phyloP scores from a whole-genome alignment of 2,329 filamentous ascomycete genomes.

The Helotiales sp. region DNA sequence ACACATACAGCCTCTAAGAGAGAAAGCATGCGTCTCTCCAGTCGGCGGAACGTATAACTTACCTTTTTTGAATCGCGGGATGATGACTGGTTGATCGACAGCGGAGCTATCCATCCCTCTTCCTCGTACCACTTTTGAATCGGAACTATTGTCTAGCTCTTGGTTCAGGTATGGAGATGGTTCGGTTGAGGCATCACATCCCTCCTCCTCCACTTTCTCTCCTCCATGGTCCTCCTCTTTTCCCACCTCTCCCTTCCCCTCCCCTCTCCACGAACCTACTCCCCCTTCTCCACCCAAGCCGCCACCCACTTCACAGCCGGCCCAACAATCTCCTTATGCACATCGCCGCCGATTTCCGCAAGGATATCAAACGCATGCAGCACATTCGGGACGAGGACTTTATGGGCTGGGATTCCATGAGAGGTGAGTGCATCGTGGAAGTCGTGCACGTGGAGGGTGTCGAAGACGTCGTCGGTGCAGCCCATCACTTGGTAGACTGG shows the following conservation, averaged over 20 bases:
- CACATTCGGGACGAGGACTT: slow-evolving; percentile 13
- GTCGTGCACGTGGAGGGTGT: slow-evolving; percentile 11
- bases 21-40: background rate
- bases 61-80: background rate
- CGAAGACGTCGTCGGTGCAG: slow-evolving; percentile 27
- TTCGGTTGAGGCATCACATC: background rate
- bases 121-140: background rate
- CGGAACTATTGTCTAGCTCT: too few relatives aligned
- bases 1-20: background rate
- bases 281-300: slow-evolving; percentile 21
- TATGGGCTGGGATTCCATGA: slow-evolving; percentile 8
- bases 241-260: background rate
- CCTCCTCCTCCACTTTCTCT: too few relatives aligned
- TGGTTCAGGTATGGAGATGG: background rate
- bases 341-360: slow-evolving; percentile 15
- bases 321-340: slow-evolving; percentile 15
- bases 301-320: slow-evolving; percentile 29
- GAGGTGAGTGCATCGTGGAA: slow-evolving; percentile 16
- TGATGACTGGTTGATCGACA: background rate
- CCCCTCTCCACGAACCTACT: background rate
- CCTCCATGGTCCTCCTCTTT: too few relatives aligned
- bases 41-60: background rate
- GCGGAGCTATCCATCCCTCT: background rate
- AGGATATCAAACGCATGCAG: slow-evolving; percentile 27
- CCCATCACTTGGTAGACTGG: slow-evolving; percentile 31